Percentiles rank a stretch among this genome's conserved stretches.
Conservation (phyloP, 768 basidiomycete genomes). For the Chalciporus pseudorubinellus region DNA sequence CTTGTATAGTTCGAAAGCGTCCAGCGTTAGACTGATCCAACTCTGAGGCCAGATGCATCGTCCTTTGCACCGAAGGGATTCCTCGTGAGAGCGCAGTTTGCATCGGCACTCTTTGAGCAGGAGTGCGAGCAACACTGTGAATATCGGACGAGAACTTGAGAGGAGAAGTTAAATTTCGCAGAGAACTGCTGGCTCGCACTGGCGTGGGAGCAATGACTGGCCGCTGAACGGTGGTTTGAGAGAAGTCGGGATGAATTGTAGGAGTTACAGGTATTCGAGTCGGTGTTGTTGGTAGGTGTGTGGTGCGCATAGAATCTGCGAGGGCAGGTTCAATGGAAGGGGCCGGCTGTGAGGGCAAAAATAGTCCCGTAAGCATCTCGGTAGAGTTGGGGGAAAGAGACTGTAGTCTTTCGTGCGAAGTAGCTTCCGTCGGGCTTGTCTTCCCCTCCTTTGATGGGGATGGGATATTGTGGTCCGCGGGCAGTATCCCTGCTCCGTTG, state of each 20-base stretch:
- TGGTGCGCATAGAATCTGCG: not conserved
- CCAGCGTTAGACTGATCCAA: slow-evolving; percentile 22
- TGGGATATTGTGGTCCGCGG: not conserved
- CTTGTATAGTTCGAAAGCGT: slow-evolving; percentile 10
- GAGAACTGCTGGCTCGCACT: slow-evolving; percentile 15
- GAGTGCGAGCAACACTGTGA: slow-evolving; percentile 48
- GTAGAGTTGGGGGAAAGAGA: slow-evolving; percentile 63
- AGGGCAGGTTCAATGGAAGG: slow-evolving; percentile 14
- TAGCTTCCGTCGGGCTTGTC: not conserved
- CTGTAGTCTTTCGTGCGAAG: slow-evolving; percentile 43
- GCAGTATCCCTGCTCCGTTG: not conserved
- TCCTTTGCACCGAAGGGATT: slow-evolving; percentile 49
- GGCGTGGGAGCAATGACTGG: slow-evolving; percentile 31
- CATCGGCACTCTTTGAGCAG: slow-evolving; percentile 63
- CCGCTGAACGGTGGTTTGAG: slow-evolving; percentile 22
- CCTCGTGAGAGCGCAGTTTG: slow-evolving; percentile 49
- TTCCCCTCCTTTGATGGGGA: slow-evolving; percentile 1
- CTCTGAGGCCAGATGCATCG: slow-evolving; percentile 31
- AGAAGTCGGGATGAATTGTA: slow-evolving; percentile 15
- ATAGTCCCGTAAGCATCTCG: slow-evolving; percentile 38
- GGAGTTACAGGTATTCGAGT: slow-evolving; percentile 13
- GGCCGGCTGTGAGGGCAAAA: slow-evolving; percentile 25
- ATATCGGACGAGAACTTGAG: slow-evolving; percentile 33
- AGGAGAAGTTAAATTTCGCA: slow-evolving; percentile 25
- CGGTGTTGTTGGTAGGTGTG: slow-evolving; percentile 25